Evolutionary conservation across 768 basidiomycete species (phyloP), one percentile per base, ranked within the genome.

Genomic region (Amanita pseudoporphyria): DNA sequence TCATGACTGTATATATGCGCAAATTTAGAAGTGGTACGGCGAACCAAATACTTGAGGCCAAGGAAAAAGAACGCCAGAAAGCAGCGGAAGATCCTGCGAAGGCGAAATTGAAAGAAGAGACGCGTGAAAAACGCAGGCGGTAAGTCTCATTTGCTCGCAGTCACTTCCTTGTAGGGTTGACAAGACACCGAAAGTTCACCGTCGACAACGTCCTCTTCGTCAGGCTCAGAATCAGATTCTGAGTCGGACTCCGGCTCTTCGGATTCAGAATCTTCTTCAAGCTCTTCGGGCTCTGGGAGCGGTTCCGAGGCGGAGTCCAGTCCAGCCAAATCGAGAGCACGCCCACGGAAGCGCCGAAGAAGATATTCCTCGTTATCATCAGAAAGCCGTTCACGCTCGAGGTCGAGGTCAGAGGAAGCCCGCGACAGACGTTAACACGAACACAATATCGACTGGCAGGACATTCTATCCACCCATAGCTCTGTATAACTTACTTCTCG

Each of bases 11-110:
- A 3, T 14, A 13, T 41, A 35, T 41, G 35, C 48, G 48, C 36
- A 9, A 14, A 21, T 36, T 28, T 31, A 30, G 87, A 58, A 75
- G 65, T 19, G 91, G 91, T 1, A 81, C 80, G n/a, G 92, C 92
- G 18, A 83, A 92, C 60, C 79, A 77, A 58, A 93, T 96, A 36
- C 61, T 96, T 22, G 84, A 84, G 59, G 79, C 74, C 18, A 92
- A 87, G 58, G 89, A 92, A 64, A 88, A 85, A 61, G 82, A 82
- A 55, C 67, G 88, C 33, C 70, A 71, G 53, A 74, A 74, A 54
- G 64, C 58, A 22, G 69, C 57, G 24, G 62, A 70, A 49, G 64
- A 60, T 26, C 70, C 62, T 26, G 40, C 40, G 3, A 55, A 62
- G 53, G 62, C 58, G 18, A 64, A 70, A 51, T 59, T 52, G 36